phyloP scores from a whole-genome alignment of 2,329 filamentous ascomycete genomes.

The Aureobasidium sp. region DNA sequence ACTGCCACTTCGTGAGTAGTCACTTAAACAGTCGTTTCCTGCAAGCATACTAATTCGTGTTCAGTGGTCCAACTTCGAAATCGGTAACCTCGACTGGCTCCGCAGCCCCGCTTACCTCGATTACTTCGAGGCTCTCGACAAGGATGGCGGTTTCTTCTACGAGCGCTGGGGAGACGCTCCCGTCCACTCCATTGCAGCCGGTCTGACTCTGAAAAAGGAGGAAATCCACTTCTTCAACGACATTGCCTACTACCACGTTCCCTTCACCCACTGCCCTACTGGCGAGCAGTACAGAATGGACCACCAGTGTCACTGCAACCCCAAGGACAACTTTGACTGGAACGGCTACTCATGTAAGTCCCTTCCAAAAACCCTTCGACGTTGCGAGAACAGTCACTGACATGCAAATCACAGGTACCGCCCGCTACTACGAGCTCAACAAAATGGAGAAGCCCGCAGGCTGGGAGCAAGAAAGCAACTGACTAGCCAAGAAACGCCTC shows the following conservation, averaged over 20 bases:
- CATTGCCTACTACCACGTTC: slow-evolving; percentile 95
- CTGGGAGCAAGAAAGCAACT: slow-evolving; percentile 50
- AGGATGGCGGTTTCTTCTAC: slow-evolving; percentile 96
- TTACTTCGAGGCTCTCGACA: slow-evolving; percentile 81
- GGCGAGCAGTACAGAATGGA: slow-evolving; percentile 76
- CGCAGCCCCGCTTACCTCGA: slow-evolving; percentile 81
- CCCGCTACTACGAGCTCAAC: slow-evolving; percentile 77
- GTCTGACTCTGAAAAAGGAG: slow-evolving; percentile 78
- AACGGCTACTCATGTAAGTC: slow-evolving; percentile 93
- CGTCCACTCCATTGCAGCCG: slow-evolving; percentile 93
- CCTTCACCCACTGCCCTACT: slow-evolving; percentile 95
- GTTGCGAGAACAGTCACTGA: not conserved
- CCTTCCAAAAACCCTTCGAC: not conserved
- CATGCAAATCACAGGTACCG: slow-evolving; percentile 54
- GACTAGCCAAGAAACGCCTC: slow-evolving; percentile 15
- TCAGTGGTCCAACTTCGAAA: slow-evolving; percentile 98
- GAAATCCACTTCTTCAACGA: slow-evolving; percentile 99
- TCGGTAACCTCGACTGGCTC: slow-evolving; percentile 83
- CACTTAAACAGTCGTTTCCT: not conserved
- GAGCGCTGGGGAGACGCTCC: slow-evolving; percentile 98
- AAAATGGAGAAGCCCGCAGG: slow-evolving; percentile 74
- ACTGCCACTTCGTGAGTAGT: slow-evolving; percentile 82
- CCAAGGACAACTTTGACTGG: slow-evolving; percentile 98
- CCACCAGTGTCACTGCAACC: slow-evolving; percentile 89
- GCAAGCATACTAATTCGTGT: slow-evolving; percentile 12